These are phyloP conservation scores for Pseudogymnoascus sp. DNA, from an alignment of 2,329 filamentous ascomycete genomes.

Conservation along the genomic window DNA sequence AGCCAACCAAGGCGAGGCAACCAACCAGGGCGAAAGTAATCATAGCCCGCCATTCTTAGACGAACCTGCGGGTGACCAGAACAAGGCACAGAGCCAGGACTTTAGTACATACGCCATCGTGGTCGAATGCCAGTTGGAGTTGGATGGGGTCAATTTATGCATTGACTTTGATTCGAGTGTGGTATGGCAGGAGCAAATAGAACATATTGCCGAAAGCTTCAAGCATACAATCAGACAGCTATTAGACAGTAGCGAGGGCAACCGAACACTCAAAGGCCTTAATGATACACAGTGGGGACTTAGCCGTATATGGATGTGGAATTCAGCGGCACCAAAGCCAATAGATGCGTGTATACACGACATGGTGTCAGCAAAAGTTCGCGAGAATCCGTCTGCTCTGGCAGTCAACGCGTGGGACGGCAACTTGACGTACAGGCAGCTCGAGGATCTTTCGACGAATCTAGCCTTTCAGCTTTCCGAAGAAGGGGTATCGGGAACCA, in stretches of 20 bases:
- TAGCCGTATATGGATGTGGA: neutral
- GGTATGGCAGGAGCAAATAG: neutral
- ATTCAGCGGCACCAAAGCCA: neutral
- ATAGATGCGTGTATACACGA: slow-evolving; percentile 8
- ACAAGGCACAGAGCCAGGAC: neutral
- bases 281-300: neutral
- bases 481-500: neutral
- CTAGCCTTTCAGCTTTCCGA: slow-evolving; percentile 9
- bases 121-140: neutral
- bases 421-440: slow-evolving; percentile 20
- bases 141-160: slow-evolving; percentile 2
- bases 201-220: neutral
- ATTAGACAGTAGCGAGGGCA: neutral
- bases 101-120: slow-evolving; percentile 9
- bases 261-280: neutral
- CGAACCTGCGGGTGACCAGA: neutral
- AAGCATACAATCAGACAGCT: neutral
- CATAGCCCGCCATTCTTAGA: neutral
- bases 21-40: neutral
- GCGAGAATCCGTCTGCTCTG: slow-evolving; percentile 5
- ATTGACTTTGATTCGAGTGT: slow-evolving; percentile 8
- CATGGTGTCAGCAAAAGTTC: neutral
- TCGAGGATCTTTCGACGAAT: slow-evolving; percentile 20
- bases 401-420: slow-evolving; percentile 14
- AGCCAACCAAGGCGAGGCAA: slow-evolving; percentile 11